phyloP scores from a whole-genome alignment of 345 rosid genomes.

The Microcos paniculata region DNA sequence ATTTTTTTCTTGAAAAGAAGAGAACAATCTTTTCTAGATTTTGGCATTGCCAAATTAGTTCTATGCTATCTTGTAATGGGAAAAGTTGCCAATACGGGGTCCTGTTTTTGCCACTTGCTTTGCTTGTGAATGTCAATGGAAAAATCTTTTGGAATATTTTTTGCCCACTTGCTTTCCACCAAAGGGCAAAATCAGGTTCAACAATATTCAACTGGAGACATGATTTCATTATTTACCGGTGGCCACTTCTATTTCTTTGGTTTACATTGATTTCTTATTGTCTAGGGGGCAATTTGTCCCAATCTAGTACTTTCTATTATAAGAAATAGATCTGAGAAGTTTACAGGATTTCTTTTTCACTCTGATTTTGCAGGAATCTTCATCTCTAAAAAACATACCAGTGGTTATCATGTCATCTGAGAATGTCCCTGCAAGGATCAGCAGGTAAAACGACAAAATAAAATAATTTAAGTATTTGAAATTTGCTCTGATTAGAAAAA shows the following conservation, averaged over 20 bases:
- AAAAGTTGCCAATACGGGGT: constrained; percentile 9
- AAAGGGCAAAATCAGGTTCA: constrained; percentile 15
- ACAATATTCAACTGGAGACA: constrained; percentile 9
- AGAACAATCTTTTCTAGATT: neutral
- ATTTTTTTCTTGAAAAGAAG: neutral
- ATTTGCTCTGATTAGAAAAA: neutral
- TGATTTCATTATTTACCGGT: neutral
- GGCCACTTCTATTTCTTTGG: neutral
- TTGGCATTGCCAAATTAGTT: constrained; percentile 2
- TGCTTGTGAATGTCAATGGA: constrained; percentile 24
- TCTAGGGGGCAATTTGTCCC: neutral
- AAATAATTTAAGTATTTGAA: neutral
- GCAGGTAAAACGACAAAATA: constrained; percentile 34
- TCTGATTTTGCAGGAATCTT: constrained; percentile 49
- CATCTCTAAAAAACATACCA: constrained; percentile 58
- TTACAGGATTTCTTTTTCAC: neutral
- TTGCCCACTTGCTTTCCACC: constrained; percentile 18
- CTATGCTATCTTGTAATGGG: neutral
- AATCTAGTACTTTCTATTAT: neutral
- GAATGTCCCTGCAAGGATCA: constrained; percentile 71
- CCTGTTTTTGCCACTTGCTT: constrained; percentile 20
- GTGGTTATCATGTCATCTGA: constrained; percentile 83
- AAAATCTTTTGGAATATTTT: constrained; percentile 30
- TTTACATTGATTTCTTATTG: neutral
- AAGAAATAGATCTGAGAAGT: constrained; percentile 1